phyloP scores from a whole-genome alignment of 2,329 filamentous ascomycete genomes.

The Fusarium xyrophilum region DNA sequence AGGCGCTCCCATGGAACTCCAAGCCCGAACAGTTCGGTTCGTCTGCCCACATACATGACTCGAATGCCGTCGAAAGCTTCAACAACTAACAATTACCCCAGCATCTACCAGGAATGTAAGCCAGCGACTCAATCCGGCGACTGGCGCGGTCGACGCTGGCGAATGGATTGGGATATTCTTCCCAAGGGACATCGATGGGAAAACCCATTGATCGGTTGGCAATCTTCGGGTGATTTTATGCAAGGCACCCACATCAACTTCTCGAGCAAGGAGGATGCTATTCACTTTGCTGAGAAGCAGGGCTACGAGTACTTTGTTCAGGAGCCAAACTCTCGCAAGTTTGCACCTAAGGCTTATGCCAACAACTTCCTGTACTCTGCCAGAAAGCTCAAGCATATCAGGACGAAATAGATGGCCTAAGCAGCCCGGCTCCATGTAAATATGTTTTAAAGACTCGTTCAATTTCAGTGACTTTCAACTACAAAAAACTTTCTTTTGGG shows the following conservation, averaged over 20 bases:
- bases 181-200: constrained; percentile 96
- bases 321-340: constrained; percentile 88
- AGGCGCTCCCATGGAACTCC: constrained; percentile 90
- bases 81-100: constrained; percentile 48
- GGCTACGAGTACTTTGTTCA: constrained; percentile 99
- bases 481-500: neutral
- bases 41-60: constrained; percentile 35
- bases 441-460: constrained; percentile 39
- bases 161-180: constrained; percentile 98
- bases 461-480: constrained; percentile 5
- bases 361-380: constrained; percentile 92
- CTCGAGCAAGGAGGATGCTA: constrained; percentile 91
- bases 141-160: constrained; percentile 86
- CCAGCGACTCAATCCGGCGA: constrained; percentile 94
- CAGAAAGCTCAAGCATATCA: constrained; percentile 85
- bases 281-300: constrained; percentile 96
- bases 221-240: constrained; percentile 93
- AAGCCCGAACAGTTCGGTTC: constrained; percentile 92
- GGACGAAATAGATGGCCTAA: constrained; percentile 69
- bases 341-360: constrained; percentile 89
- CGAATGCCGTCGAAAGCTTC: neutral
- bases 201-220: constrained; percentile 98
- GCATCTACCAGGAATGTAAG: constrained; percentile 91
- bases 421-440: constrained; percentile 38
- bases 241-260: constrained; percentile 92